These are phyloP conservation scores for Ramaria rubella DNA, from an alignment of 768 basidiomycete genomes.

Conservation along the genomic window DNA sequence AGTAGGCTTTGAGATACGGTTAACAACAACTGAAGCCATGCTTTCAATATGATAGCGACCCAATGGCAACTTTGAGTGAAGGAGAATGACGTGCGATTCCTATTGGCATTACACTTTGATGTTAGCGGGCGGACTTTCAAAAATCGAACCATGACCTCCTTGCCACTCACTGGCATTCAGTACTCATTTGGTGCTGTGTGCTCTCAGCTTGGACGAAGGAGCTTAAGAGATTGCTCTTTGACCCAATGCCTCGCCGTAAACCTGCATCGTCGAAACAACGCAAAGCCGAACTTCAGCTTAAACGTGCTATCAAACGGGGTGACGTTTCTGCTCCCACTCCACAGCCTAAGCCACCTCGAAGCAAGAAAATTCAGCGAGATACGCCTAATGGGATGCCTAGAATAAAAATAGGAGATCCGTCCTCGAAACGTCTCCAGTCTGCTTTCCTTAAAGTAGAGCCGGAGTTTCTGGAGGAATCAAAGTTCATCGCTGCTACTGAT, in stretches of 20 bases:
- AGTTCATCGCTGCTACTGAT: conserved; percentile 45
- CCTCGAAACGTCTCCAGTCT: conserved; percentile 55
- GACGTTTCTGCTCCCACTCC: conserved; percentile 40
- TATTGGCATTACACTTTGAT: too few relatives aligned
- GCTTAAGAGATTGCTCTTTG: too few relatives aligned
- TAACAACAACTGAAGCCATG: too few relatives aligned
- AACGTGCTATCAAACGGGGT: conserved; percentile 81
- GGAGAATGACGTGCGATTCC: too few relatives aligned
- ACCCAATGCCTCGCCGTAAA: conserved; percentile 34
- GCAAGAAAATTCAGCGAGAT: background rate
- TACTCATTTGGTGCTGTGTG: too few relatives aligned
- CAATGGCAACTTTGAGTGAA: too few relatives aligned
- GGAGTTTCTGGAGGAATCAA: conserved; percentile 55
- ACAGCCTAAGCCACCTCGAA: background rate
- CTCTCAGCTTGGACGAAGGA: too few relatives aligned
- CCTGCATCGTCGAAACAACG: conserved; percentile 61
- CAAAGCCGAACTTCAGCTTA: conserved; percentile 66
- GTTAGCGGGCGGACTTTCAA: too few relatives aligned
- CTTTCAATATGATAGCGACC: too few relatives aligned
- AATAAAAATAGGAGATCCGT: conserved; percentile 30
- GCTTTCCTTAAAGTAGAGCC: conserved; percentile 58
- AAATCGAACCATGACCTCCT: too few relatives aligned
- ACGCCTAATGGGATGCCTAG: background rate
- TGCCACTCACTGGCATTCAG: too few relatives aligned
- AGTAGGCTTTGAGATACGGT: too few relatives aligned